Evolutionary conservation across 176 grass and related monocot species (phyloP).

Genomic region (Ananas comosus): DNA sequence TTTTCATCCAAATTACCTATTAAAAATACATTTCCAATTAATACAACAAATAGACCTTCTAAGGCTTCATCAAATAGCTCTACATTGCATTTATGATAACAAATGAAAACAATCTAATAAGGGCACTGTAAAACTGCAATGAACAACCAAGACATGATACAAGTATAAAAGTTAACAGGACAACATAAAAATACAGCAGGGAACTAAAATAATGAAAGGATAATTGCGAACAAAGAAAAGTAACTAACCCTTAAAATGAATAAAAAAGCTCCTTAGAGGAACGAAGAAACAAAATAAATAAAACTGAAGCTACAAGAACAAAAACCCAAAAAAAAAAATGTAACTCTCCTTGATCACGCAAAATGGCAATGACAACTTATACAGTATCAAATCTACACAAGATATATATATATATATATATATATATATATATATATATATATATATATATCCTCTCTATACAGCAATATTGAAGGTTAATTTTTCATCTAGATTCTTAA

Average conservation of each 20-base stretch:
- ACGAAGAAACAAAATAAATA: conserved; percentile 1
- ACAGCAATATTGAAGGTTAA: too few relatives aligned
- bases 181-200: not conserved
- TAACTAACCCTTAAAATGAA: not conserved
- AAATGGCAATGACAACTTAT: not conserved
- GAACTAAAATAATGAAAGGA: not conserved
- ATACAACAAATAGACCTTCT: conserved; percentile 11
- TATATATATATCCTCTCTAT: too few relatives aligned
- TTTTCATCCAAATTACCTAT: conserved; percentile 99
- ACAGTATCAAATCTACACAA: too few relatives aligned
- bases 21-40: conserved; percentile 19
- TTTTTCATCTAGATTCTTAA: too few relatives aligned
- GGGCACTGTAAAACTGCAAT: too few relatives aligned
- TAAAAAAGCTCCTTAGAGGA: not conserved
- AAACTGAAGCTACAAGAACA: conserved; percentile 6
- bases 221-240: too few relatives aligned
- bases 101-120: too few relatives aligned
- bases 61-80: not conserved
- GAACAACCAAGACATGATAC: not conserved
- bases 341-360: not conserved
- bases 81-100: not conserved
- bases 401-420: too few relatives aligned
- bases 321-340: not conserved
- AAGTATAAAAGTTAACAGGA: not conserved
- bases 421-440: too few relatives aligned